Base-by-base conservation (phyloP, 371 early-diverging fungal genomes). In the Entomophthora muscae region DNA sequence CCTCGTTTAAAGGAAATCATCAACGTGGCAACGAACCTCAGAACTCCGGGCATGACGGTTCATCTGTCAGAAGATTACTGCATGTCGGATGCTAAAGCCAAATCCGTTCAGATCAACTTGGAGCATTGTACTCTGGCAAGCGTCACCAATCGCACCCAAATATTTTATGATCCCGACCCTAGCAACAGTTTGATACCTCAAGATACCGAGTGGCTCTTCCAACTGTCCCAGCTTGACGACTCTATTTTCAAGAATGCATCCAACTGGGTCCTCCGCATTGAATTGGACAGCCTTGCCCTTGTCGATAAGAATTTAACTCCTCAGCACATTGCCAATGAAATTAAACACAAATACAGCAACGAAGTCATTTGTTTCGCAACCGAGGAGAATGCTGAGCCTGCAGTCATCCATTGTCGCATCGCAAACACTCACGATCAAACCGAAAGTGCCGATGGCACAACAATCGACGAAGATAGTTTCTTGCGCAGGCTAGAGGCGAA, bases 1-100 rank as follows among this genome's bases (percentile, higher is more conserved):
- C 99, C 99, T 33, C 91, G 99, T 75, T 78, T 99, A 66, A 99
- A 98, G 83, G 99, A 99, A 84, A 92, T 99, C 63, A 97, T 99
- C 74, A 99, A 98, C 80, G 95, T 98, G 17, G 94, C 98, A 3
- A 91, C 84, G 62, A 95, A 91, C 74, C 89, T 96, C 73, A 95
- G 93, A 73, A 99, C 99, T 21, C 99, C 99, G 31, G 81, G 88
- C 33, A 73, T 98, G 70, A 84, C 84, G 63, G 84, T 99, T 13
- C 92, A 83, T 75, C 73, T 99, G 73, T 80, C 81, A 23, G 74
- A 79, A 3, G 87, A 90, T 64, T 83, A 85, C 67, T 77, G 84
- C 23, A 75, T 79, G 56, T 83, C 86, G 66, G 80, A 89, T 66
- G 85, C 90, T 66, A 73, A 78, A 57, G 98, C 96, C 33, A 98